Percentiles rank a stretch among this genome's conserved stretches.
These are phyloP conservation scores for Corymbia citriodora DNA, from an alignment of 441 rosid species.

Conservation along the genomic window DNA sequence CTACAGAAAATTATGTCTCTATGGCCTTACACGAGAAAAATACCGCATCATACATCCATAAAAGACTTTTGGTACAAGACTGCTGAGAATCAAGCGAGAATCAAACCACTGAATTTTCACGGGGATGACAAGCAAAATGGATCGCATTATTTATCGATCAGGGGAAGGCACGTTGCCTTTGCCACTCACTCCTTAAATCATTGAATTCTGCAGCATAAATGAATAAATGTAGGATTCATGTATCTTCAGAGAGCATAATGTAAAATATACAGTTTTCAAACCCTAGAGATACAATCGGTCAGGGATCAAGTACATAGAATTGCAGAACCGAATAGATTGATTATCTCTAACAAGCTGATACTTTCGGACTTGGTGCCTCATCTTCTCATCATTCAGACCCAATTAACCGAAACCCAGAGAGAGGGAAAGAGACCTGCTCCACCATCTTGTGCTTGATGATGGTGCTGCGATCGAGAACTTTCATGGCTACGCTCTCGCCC, in stretches of 20 bases:
- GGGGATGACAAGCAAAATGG: background rate
- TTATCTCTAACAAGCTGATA: background rate
- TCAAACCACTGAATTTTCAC: background rate
- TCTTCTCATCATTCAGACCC: background rate
- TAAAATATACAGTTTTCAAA: background rate
- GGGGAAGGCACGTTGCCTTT: background rate
- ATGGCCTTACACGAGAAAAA: background rate
- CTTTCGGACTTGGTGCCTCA: background rate
- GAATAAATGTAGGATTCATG: background rate
- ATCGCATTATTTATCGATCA: background rate
- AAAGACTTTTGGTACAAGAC: background rate
- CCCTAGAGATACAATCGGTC: background rate
- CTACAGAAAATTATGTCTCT: background rate
- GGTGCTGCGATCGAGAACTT: slow-evolving; percentile 83
- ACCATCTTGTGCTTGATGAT: slow-evolving; percentile 93
- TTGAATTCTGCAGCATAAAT: background rate
- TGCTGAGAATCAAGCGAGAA: background rate
- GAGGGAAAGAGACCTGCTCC: slow-evolving; percentile 50
- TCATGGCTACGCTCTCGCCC: slow-evolving; percentile 98
- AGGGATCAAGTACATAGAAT: background rate
- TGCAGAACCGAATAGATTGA: background rate
- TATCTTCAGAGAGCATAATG: background rate
- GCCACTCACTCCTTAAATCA: background rate
- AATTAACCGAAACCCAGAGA: background rate
- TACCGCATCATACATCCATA: background rate